These are phyloP conservation scores for Auriculariales sp. DNA, from an alignment of 768 basidiomycete species.

Conservation along the genomic window DNA sequence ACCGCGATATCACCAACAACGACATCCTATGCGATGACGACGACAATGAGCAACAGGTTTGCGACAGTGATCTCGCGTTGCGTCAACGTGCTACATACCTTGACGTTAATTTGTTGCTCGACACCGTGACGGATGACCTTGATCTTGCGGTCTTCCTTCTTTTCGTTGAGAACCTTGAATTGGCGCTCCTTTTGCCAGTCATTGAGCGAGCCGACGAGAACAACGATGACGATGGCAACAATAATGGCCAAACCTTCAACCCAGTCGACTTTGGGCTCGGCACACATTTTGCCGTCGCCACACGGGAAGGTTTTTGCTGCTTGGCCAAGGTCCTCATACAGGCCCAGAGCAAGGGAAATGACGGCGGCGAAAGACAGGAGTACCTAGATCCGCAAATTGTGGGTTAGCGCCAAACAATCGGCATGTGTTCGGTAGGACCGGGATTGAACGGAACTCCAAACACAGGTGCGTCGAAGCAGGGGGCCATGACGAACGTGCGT, in stretches of 20 bases:
- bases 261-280: slow-evolving; percentile 81
- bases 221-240: slow-evolving; percentile 33
- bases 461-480: too few relatives aligned
- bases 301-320: slow-evolving; percentile 28
- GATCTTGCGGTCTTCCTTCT: slow-evolving; percentile 86
- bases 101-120: slow-evolving; percentile 67
- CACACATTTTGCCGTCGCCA: slow-evolving; percentile 15
- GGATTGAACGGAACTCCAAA: too few relatives aligned
- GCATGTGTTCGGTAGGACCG: background rate
- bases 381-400: slow-evolving; percentile 31
- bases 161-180: slow-evolving; percentile 81
- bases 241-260: slow-evolving; percentile 60
- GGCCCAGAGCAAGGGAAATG: slow-evolving; percentile 81
- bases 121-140: slow-evolving; percentile 65
- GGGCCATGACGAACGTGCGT: too few relatives aligned
- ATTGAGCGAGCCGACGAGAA: slow-evolving; percentile 80
- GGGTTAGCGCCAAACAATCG: background rate
- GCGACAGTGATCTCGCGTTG: background rate
- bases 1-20: slow-evolving; percentile 88
- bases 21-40: slow-evolving; percentile 41
- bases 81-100: slow-evolving; percentile 35
- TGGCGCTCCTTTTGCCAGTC: slow-evolving; percentile 99
- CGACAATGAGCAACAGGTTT: background rate
- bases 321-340: slow-evolving; percentile 82
- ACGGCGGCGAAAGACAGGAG: slow-evolving; percentile 84